Evolutionary conservation across 2,329 filamentous ascomycete genomes (phyloP), one percentile per base, ranked within the genome.

Genomic region (Pseudocercospora pini-densiflorae): DNA sequence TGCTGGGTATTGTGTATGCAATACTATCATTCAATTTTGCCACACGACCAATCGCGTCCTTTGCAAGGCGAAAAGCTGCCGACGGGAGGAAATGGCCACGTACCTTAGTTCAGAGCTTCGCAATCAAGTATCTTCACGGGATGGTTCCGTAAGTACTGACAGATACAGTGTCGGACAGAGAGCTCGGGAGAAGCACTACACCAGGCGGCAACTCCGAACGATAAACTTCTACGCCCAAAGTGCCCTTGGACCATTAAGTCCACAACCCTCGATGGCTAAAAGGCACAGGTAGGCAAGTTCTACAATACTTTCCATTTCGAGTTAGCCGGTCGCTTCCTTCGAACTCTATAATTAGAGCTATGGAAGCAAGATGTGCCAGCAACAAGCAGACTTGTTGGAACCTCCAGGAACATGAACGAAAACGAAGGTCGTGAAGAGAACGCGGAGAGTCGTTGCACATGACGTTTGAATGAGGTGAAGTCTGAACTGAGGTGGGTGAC

Each of bases 271-370:
- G 45, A 21, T 49, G 24, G 24, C 51, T 54, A 1, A 29, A 19
- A 54, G 49, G 49, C 49, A 53, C 5, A 54, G 14, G 24, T n/a
- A 40, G 36, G 14, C 36, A 36, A 36, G 33, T 24, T 24, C 19
- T 24, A 24, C 23, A 21, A 2, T 16, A 16, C 19, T 51, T 51
- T 21, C 47, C 23, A 12, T 51, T 21, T 51, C 19, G 16, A 29
- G 51, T 27, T 54, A 54, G 51, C 51, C 24, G 10, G 14, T 55
- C 51, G 51, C 51, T 33, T 31, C 51, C 51, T 55, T n/a, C 51
- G 27, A 55, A 27, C 16, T 31, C 27, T 31, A 55, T 55, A 31
- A 7, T 29, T 31, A 33, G 51, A 55, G 21, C 51, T 27, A 24
- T 27, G 19, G 47, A 24, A 16, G 49, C 33, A 53, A 53, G 23